A percentile compares a stretch with the other conserved stretches of the same genome.
These are phyloP conservation scores for Austropuccinia psidii DNA, from an alignment of 1,284 basidiomycete genomes.

Conservation along the genomic window DNA sequence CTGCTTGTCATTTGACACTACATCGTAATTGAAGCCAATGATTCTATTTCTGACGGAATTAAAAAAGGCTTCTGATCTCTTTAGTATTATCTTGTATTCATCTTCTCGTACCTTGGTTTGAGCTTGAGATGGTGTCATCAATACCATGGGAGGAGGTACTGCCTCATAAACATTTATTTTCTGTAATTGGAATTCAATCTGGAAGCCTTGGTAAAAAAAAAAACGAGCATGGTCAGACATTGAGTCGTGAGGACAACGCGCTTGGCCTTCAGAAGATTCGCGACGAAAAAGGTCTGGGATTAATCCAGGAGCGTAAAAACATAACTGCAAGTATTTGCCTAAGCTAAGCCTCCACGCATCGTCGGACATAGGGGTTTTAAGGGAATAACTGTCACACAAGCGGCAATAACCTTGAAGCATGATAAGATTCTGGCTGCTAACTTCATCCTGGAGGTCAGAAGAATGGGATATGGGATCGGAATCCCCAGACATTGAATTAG, in stretches of 20 bases:
- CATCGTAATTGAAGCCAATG: constrained; percentile 51
- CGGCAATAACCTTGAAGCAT: constrained; percentile 35
- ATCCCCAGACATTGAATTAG: constrained; percentile 84
- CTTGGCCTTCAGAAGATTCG: background rate
- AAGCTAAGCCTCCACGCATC: constrained; percentile 68
- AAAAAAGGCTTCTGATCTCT: constrained; percentile 60
- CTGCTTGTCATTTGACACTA: constrained; percentile 30
- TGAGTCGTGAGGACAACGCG: constrained; percentile 76
- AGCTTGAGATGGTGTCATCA: constrained; percentile 73
- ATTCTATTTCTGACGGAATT: constrained; percentile 53
- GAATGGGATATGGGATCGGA: constrained; percentile 73
- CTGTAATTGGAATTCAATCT: constrained; percentile 83
- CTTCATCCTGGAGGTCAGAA: constrained; percentile 47
- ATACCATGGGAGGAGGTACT: constrained; percentile 76
- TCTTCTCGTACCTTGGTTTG: constrained; percentile 80
- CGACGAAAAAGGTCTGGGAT: constrained; percentile 39
- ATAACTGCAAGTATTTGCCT: constrained; percentile 82
- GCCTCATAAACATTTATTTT: constrained; percentile 74
- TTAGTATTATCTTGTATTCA: constrained; percentile 71
- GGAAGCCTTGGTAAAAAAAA: constrained; percentile 63
- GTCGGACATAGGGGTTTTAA: constrained; percentile 79
- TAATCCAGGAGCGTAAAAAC: constrained; percentile 77
- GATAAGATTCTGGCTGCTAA: constrained; percentile 11
- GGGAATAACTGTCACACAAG: constrained; percentile 49
- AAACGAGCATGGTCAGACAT: constrained; percentile 89